Conservation (phyloP, 208 protist genomes). For the Trypanosoma cruzi region DNA sequence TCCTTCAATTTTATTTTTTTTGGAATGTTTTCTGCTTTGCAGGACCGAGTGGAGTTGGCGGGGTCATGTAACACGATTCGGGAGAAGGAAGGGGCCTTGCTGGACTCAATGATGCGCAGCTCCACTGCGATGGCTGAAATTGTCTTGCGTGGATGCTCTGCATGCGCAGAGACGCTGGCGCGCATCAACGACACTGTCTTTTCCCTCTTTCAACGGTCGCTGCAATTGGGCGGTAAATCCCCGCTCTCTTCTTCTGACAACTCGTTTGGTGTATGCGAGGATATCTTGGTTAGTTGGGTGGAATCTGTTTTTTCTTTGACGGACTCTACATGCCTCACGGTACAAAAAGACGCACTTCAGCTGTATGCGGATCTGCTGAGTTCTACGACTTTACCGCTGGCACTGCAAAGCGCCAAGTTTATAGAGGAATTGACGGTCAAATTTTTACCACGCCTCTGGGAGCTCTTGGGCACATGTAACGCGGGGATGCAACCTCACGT, state of each 20-base stretch:
- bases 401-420: background rate
- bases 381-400: background rate
- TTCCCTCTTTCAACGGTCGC: constrained; percentile 1
- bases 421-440: constrained; percentile 1
- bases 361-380: constrained; percentile 16
- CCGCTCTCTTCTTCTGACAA: background rate
- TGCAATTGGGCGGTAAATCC: background rate
- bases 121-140: background rate
- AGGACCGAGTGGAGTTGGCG: background rate
- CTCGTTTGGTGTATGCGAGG: background rate
- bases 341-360: constrained; percentile 7
- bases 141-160: background rate
- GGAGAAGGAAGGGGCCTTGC: background rate
- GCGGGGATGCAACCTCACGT: constrained; percentile 1
- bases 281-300: constrained; percentile 11
- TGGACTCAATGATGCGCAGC: constrained; percentile 4
- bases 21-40: constrained; percentile 13
- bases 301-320: constrained; percentile 3
- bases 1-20: constrained; percentile 27
- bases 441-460: constrained; percentile 21
- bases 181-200: constrained; percentile 10
- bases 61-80: background rate
- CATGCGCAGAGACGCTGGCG: background rate
- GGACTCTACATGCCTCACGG: background rate
- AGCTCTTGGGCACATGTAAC: constrained; percentile 10